phyloP scores from a whole-genome alignment of 805 yeast genomes.

The Ogataea paradorogensis region DNA sequence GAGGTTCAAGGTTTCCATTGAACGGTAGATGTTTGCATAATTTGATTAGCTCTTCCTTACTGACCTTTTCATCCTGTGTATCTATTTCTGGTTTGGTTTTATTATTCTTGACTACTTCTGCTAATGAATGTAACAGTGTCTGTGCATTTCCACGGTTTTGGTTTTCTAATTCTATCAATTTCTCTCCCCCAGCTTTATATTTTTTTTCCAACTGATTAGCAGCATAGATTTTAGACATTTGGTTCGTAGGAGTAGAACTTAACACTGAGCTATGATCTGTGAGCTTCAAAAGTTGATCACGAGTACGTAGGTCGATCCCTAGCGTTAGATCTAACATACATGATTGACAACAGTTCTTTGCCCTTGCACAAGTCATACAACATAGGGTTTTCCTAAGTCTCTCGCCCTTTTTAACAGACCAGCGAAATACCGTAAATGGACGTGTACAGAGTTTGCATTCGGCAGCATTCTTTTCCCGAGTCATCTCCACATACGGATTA shows the following conservation, averaged over 20 bases:
- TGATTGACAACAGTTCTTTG: slow-evolving; percentile 80
- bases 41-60: slow-evolving; percentile 47
- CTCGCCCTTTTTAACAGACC: slow-evolving; percentile 53
- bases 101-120: slow-evolving; percentile 3
- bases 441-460: slow-evolving; percentile 84
- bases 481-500: slow-evolving; percentile 64
- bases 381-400: slow-evolving; percentile 60
- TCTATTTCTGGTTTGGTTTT: slow-evolving; percentile 16
- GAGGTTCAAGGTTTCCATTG: slow-evolving; percentile 49
- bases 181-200: slow-evolving; percentile 28
- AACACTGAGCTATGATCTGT: slow-evolving; percentile 34
- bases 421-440: slow-evolving; percentile 76
- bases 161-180: slow-evolving; percentile 22
- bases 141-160: slow-evolving; percentile 37
- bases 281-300: slow-evolving; percentile 79
- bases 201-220: slow-evolving; percentile 45
- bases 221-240: slow-evolving; percentile 49
- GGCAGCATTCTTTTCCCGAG: slow-evolving; percentile 66
- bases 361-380: slow-evolving; percentile 76
- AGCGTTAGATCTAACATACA: slow-evolving; percentile 81
- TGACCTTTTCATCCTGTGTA: slow-evolving; percentile 12
- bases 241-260: slow-evolving; percentile 36
- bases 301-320: slow-evolving; percentile 72
- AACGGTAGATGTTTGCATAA: slow-evolving; percentile 64
- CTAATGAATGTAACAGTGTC: slow-evolving; percentile 40